phyloP scores from a whole-genome alignment of 1,284 basidiomycete species.

The Cryptococcus deneoformans region DNA sequence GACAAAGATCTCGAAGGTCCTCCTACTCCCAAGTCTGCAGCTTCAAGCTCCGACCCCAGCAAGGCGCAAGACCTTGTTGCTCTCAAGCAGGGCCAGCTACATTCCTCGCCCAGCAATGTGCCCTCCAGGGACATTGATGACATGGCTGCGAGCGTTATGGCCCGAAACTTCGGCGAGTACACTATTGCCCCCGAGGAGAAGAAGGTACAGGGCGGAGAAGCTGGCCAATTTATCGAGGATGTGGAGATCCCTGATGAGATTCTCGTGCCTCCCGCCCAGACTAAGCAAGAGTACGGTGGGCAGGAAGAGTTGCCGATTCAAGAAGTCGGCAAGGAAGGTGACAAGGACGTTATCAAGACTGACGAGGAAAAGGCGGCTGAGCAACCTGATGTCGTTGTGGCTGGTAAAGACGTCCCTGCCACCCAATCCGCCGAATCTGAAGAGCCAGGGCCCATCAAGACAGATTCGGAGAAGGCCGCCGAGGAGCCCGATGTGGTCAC shows the following conservation, averaged over 20 bases:
- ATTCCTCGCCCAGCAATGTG: not conserved
- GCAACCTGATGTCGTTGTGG: not conserved
- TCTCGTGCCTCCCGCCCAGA: constrained; percentile 9
- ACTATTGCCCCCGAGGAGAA: constrained; percentile 12
- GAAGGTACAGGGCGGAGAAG: constrained; percentile 29
- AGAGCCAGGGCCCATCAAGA: not conserved
- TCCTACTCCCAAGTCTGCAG: not conserved
- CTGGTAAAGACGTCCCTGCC: not conserved
- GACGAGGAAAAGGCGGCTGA: constrained; percentile 5
- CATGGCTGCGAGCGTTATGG: constrained; percentile 17
- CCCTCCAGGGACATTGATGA: constrained; percentile 8
- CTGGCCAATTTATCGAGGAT: constrained; percentile 27
- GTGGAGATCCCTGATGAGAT: constrained; percentile 23
- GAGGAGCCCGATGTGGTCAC: not conserved
- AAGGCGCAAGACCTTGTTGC: constrained; percentile 21
- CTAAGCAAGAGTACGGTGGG: not conserved
- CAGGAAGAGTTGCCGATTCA: not conserved
- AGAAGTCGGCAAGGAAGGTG: not conserved
- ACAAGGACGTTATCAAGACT: not conserved
- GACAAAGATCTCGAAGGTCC: not conserved
- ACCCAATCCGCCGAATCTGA: constrained; percentile 2
- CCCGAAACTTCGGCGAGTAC: constrained; percentile 21
- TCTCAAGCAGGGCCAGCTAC: constrained; percentile 20
- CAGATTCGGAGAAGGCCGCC: constrained; percentile 2
- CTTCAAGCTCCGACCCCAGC: constrained; percentile 18